These are phyloP conservation scores for Filosporella fistucella DNA, from an alignment of 495 filamentous ascomycete genomes.

Conservation along the genomic window DNA sequence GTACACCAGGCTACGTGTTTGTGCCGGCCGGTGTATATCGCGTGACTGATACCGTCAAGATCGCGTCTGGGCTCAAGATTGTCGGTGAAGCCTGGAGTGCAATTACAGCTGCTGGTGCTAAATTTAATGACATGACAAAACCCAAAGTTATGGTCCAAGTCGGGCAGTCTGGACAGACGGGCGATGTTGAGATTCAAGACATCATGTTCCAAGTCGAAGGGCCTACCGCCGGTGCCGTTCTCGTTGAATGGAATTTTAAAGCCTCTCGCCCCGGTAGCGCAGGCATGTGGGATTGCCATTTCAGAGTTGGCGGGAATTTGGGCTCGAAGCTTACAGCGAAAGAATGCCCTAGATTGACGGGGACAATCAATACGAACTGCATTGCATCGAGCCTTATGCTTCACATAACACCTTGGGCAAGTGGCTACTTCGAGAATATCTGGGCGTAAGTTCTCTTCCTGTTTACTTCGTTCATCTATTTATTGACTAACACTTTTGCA, in stretches of 20 bases:
- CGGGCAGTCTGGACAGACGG: slow-evolving; percentile 38
- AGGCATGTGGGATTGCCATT: slow-evolving; percentile 61
- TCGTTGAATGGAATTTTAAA: slow-evolving; percentile 29
- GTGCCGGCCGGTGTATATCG: slow-evolving; percentile 33
- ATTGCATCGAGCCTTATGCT: slow-evolving; percentile 59
- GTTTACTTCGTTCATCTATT: too few relatives aligned
- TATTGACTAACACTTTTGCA: too few relatives aligned
- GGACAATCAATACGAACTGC: slow-evolving; percentile 36
- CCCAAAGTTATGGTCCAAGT: slow-evolving; percentile 54
- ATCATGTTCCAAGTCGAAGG: slow-evolving; percentile 22
- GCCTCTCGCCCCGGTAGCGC: slow-evolving; percentile 31
- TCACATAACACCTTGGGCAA: slow-evolving; percentile 47
- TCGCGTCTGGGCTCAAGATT: neutral
- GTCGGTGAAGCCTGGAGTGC: neutral
- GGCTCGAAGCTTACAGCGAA: slow-evolving; percentile 58
- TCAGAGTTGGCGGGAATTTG: slow-evolving; percentile 61
- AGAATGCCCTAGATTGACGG: slow-evolving; percentile 33
- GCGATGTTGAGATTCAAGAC: slow-evolving; percentile 38
- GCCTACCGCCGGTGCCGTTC: slow-evolving; percentile 7
- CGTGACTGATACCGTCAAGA: neutral
- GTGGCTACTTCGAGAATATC: slow-evolving; percentile 54
- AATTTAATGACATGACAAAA: slow-evolving; percentile 34
- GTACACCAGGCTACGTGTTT: slow-evolving; percentile 4
- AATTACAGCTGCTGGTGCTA: neutral
- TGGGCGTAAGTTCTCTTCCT: slow-evolving; percentile 58